Evolutionary conservation across 116 monocot species (phyloP).

Genomic region (Papilionanthe hybrid): DNA sequence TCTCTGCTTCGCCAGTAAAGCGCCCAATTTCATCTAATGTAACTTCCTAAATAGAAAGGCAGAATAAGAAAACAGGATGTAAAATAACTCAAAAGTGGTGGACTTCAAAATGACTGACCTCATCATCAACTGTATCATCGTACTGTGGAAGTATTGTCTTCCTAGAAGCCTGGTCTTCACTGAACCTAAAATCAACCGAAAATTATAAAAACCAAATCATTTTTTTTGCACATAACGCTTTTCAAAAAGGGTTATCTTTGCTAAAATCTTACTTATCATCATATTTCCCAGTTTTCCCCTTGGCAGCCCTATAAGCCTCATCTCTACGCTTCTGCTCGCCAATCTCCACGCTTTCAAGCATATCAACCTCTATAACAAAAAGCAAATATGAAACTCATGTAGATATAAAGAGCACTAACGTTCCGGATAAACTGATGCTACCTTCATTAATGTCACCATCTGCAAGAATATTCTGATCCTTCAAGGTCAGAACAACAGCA

Average conservation of each 20-base stretch:
- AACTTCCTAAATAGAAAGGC: conserved; percentile 50
- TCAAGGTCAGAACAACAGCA: conserved; percentile 89
- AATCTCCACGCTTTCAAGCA: conserved; percentile 99
- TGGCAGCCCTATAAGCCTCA: conserved; percentile 77
- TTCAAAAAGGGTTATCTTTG: neutral
- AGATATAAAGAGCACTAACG: neutral
- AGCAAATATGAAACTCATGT: neutral
- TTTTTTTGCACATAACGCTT: neutral
- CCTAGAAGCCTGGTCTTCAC: conserved; percentile 40
- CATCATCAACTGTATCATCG: conserved; percentile 72
- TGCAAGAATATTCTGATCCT: conserved; percentile 84
- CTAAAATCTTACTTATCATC: conserved; percentile 58
- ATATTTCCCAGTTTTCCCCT: conserved; percentile 68
- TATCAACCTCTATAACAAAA: conserved; percentile 51
- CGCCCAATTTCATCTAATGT: conserved; percentile 85
- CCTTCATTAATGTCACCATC: conserved; percentile 92
- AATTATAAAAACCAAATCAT: conserved; percentile 2
- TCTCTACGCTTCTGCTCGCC: conserved; percentile 89
- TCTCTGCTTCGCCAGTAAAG: conserved; percentile 89
- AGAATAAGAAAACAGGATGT: conserved; percentile 5
- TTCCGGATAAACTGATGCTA: conserved; percentile 25
- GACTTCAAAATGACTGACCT: conserved; percentile 37
- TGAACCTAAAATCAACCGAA: conserved; percentile 44
- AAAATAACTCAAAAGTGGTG: neutral
- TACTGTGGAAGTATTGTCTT: conserved; percentile 86